Percentiles rank a stretch among this genome's conserved stretches.
These are phyloP conservation scores for Arthroderma sp. DNA, from an alignment of 2,329 filamentous ascomycete species.

Conservation along the genomic window DNA sequence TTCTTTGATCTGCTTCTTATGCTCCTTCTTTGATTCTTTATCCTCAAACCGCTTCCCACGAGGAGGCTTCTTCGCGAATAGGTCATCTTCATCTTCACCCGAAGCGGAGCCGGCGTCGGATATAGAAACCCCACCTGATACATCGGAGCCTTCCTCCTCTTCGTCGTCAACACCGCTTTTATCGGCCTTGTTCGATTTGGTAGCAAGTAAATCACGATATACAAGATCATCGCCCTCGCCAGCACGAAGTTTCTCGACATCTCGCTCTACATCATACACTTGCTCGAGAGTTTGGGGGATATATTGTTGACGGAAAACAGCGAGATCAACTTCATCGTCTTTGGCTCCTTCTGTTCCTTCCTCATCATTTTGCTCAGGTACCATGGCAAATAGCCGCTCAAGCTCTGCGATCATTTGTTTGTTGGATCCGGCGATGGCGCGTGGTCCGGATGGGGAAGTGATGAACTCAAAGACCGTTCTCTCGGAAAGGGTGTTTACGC, in stretches of 20 bases:
- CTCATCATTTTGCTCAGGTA: constrained; percentile 36
- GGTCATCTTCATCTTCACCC: constrained; percentile 28
- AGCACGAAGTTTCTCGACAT: constrained; percentile 61
- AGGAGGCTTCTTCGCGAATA: constrained; percentile 54
- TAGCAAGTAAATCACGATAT: constrained; percentile 71
- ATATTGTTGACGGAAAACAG: constrained; percentile 91
- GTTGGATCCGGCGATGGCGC: constrained; percentile 23
- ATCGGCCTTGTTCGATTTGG: constrained; percentile 17
- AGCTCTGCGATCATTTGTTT: constrained; percentile 49
- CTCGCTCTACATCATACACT: constrained; percentile 90
- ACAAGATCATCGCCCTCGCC: constrained; percentile 67
- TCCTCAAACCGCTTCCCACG: constrained; percentile 78
- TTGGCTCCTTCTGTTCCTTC: constrained; percentile 35
- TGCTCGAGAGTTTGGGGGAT: constrained; percentile 93
- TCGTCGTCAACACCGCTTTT: constrained; percentile 21
- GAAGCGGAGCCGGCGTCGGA: constrained; percentile 29
- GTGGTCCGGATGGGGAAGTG: constrained; percentile 43
- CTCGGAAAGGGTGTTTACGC: constrained; percentile 69
- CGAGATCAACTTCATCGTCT: constrained; percentile 64
- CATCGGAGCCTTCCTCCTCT: constrained; percentile 20
- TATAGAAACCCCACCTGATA: constrained; percentile 26
- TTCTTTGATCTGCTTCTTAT: constrained; percentile 87
- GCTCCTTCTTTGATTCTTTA: constrained; percentile 76
- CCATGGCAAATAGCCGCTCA: constrained; percentile 52
- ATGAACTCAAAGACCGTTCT: constrained; percentile 75